A percentile compares a stretch with the other conserved stretches of the same genome.
Evolutionary conservation across 2,329 filamentous ascomycete species (phyloP).

Genomic region (Arthrobotrys conoides): DNA sequence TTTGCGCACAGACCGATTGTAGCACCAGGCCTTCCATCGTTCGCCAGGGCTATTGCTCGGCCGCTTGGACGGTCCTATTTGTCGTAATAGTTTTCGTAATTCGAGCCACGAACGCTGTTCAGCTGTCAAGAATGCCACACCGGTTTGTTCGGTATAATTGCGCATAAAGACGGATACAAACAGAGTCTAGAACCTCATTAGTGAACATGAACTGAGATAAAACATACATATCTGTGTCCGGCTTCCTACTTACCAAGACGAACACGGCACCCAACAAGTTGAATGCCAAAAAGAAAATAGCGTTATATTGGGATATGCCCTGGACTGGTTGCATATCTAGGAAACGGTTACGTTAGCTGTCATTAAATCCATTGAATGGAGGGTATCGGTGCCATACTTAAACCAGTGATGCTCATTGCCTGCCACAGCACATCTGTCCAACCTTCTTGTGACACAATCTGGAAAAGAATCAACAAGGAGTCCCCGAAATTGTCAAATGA

Average conservation of each 20-base stretch:
- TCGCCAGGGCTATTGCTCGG: constrained; percentile 83
- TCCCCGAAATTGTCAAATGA: constrained; percentile 96
- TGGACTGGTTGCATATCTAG: constrained; percentile 76
- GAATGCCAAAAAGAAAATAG: constrained; percentile 94
- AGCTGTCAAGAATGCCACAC: constrained; percentile 93
- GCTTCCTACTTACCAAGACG: constrained; percentile 72
- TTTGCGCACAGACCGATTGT: constrained; percentile 93
- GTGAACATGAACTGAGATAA: not conserved
- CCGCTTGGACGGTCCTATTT: constrained; percentile 94
- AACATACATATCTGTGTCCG: too few species aligned
- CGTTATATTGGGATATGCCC: constrained; percentile 83
- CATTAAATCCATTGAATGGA: not conserved
- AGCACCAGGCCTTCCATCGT: constrained; percentile 92
- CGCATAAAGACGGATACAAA: constrained; percentile 99
- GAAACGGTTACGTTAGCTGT: constrained; percentile 20
- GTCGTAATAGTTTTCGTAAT: constrained; percentile 87
- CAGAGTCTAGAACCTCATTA: constrained; percentile 72
- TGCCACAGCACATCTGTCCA: constrained; percentile 95
- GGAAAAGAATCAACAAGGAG: constrained; percentile 94
- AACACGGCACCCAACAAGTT: constrained; percentile 97
- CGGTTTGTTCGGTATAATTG: constrained; percentile 98
- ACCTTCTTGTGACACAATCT: constrained; percentile 98
- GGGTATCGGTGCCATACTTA: constrained; percentile 67
- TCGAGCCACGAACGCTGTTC: constrained; percentile 98
- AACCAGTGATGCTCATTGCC: constrained; percentile 84